phyloP scores from a whole-genome alignment of 805 yeast species.

The Saturnispora serradocipensis region DNA sequence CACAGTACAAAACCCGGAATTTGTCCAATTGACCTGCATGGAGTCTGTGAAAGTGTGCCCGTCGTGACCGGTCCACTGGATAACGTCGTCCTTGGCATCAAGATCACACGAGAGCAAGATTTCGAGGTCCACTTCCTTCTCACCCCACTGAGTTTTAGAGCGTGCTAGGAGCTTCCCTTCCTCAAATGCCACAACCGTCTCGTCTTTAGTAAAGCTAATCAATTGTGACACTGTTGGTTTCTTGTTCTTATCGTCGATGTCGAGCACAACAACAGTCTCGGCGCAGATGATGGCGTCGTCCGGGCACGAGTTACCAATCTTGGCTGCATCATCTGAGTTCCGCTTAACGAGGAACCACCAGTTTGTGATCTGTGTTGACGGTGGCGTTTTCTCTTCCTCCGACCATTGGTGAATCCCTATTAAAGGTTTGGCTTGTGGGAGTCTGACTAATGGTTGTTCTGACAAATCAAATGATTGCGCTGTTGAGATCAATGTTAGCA shows the following conservation, averaged over 20 bases:
- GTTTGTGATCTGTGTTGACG: slow-evolving; percentile 49
- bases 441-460: slow-evolving; percentile 27
- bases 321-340: slow-evolving; percentile 24
- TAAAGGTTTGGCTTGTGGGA: slow-evolving; percentile 35
- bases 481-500: neutral
- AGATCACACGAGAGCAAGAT: slow-evolving; percentile 35
- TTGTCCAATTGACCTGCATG: slow-evolving; percentile 17
- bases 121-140: slow-evolving; percentile 37
- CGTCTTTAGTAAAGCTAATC: slow-evolving; percentile 31
- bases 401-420: slow-evolving; percentile 41
- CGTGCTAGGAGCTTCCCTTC: slow-evolving; percentile 41
- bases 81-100: slow-evolving; percentile 16
- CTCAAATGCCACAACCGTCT: slow-evolving; percentile 18
- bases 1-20: slow-evolving; percentile 9
- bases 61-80: slow-evolving; percentile 5
- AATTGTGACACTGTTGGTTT: slow-evolving; percentile 32
- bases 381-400: slow-evolving; percentile 57
- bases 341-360: slow-evolving; percentile 60
- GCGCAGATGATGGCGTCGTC: slow-evolving; percentile 74
- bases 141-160: slow-evolving; percentile 50
- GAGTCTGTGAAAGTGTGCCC: slow-evolving; percentile 1
- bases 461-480: slow-evolving; percentile 21
- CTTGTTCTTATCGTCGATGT: slow-evolving; percentile 37
- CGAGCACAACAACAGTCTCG: slow-evolving; percentile 43
- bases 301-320: slow-evolving; percentile 45